These are phyloP conservation scores for Apiotrichum mycotoxinovorans DNA, from an alignment of 1,284 basidiomycete genomes.

Conservation along the genomic window DNA sequence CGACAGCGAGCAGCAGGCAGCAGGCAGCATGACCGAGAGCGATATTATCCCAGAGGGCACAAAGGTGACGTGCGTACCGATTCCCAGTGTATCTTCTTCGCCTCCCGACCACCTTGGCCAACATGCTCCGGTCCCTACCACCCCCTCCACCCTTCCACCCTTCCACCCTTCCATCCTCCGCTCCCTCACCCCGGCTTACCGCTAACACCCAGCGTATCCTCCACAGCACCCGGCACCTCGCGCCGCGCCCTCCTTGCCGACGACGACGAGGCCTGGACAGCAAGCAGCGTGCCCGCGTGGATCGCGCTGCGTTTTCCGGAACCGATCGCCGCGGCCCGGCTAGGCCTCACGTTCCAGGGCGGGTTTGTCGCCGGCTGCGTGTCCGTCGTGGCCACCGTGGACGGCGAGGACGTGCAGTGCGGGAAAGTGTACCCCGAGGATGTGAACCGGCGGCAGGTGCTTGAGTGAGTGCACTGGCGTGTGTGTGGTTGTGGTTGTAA, in stretches of 20 bases:
- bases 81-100: not conserved
- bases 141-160: too few species aligned
- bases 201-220: conserved; percentile 24
- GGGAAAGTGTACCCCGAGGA: conserved; percentile 48
- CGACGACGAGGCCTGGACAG: conserved; percentile 32
- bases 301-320: conserved; percentile 37
- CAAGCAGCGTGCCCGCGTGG: conserved; percentile 37
- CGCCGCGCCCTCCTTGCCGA: conserved; percentile 18
- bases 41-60: not conserved
- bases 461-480: conserved; percentile 32
- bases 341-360: conserved; percentile 50
- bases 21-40: not conserved
- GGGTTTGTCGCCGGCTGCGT: conserved; percentile 45
- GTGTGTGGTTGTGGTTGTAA: not conserved
- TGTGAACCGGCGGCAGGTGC: conserved; percentile 43
- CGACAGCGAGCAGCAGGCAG: not conserved
- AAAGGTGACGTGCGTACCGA: conserved; percentile 4
- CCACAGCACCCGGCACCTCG: conserved; percentile 28
- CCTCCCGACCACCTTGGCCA: too few species aligned
- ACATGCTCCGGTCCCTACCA: not conserved
- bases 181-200: not conserved
- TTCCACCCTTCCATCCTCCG: too few species aligned
- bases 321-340: conserved; percentile 31
- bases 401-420: conserved; percentile 27
- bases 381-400: conserved; percentile 24